Evolutionary conservation across 352 stramenopile species (phyloP), one percentile per base, ranked within the genome.

Genomic region (Phytophthora tubulina): DNA sequence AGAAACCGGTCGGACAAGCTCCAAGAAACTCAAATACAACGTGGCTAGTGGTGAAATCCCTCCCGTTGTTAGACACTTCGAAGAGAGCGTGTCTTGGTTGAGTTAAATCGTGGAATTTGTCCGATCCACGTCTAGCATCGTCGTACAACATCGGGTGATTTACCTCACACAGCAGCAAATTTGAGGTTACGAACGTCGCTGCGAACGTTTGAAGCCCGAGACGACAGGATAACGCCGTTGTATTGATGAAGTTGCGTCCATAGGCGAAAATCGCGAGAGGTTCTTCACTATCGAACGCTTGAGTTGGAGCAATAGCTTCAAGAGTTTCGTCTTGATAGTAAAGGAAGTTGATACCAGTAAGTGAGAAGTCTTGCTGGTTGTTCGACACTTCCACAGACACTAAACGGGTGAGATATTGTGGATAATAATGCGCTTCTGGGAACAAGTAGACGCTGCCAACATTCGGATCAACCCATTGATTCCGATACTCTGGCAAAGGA

Each of bases 351-450:
- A 98, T 84, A 0, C 95, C 95, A 36, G 73, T 95, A 49, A 94
- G 74, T 9, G 96, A 97, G 60, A 96, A 99, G 60, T 99, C 97
- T 70, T 98, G 93, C 11, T 92, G 90, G 70, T 99, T 99, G 67
- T 98, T 98, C 21, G 92, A 98, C 0, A 99, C 86, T 64, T 99
- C 97, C 3, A 99, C 72, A 0, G 85, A 82, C 5, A 99, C 92
- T 8, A 98, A 67, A n/a, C 91, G 89, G 4, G 80, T 86, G 9
- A 86, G 78, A 61, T 97, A 97, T 57, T 96, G 84, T 1, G 95
- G 96, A 63, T 98, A 98, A 55, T 92, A 88, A 51, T 97, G 86
- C 0, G 85, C 79, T 4, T 76, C 71, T 3, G 91, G 90, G 51
- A 98, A 98, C 11, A 98, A 69, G 35, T 90, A 86, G 4, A 81